A percentile compares a stretch with the other conserved stretches of the same genome.
phyloP scores from a whole-genome alignment of 805 yeast genomes.

The Komagataella phaffii region DNA sequence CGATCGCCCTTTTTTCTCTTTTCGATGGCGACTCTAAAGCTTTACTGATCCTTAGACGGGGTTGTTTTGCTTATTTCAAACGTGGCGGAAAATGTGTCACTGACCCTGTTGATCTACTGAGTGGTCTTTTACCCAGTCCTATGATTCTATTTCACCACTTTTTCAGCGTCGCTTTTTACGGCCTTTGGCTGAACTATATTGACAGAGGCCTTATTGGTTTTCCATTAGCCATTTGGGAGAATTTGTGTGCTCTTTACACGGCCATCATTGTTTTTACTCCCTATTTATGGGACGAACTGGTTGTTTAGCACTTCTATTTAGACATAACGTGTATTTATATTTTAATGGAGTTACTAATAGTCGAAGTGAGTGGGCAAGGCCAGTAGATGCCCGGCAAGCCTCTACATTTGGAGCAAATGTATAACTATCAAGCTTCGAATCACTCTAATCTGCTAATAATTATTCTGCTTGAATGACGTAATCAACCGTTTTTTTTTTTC shows the following conservation, averaged over 20 bases:
- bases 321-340: neutral
- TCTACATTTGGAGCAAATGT: neutral
- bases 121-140: constrained; percentile 75
- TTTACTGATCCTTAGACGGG: constrained; percentile 61
- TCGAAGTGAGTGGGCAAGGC: neutral
- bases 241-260: constrained; percentile 52
- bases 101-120: constrained; percentile 72
- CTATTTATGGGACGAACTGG: constrained; percentile 28
- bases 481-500: neutral
- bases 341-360: neutral
- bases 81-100: constrained; percentile 70
- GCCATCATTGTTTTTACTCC: constrained; percentile 78
- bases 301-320: constrained; percentile 4
- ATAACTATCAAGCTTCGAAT: neutral
- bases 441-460: too few relatives aligned
- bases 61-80: constrained; percentile 80
- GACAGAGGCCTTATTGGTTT: constrained; percentile 53
- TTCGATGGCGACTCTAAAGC: constrained; percentile 75
- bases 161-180: constrained; percentile 79
- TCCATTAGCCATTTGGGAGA: constrained; percentile 61
- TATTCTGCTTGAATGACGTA: neutral
- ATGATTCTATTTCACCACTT: constrained; percentile 69
- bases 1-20: constrained; percentile 79
- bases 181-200: constrained; percentile 55
- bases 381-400: neutral